Evolutionary conservation across 2,329 filamentous ascomycete genomes (phyloP), one percentile per base, ranked within the genome.

Genomic region (Phoma herbarum): DNA sequence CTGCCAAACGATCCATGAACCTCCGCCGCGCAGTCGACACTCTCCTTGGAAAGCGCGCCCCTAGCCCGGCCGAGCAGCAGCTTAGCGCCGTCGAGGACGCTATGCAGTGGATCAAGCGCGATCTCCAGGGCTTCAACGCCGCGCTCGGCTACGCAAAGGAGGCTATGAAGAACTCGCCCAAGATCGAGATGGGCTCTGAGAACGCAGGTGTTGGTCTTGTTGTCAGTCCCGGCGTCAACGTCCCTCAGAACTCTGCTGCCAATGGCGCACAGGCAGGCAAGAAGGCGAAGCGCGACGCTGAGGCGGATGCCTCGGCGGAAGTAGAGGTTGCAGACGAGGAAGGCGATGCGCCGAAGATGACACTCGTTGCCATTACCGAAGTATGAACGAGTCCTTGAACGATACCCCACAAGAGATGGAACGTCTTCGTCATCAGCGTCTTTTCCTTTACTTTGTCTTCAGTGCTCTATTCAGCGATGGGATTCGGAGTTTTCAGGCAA

Each of bases 181-280:
- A 82, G 74, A 69, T 84, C 43, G 76, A 84, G 70, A 75, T 84
- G 41, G 82, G 82, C 55, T 82, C 81, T 25, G 77, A 78, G 57
- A 76, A 75, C 55, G 77, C 80, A 18, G 81, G 81, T 62, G 70
- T 78, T 43, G 74, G 74, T 63, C 73, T 78, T 26, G 60, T 74
- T 25, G 67, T 77, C 61, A 77, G 75, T 66, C 68, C 75, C 37
- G 76, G 76, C 67, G 62, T 76, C 65, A 76, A 77, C 52, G 75
- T 78, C 35, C 73, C 75, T 28, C 64, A 68, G 43, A 67, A 69
- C 60, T 76, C 73, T n/a, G 75, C 76, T n/a, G 73, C 76, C 28
- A 75, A 74, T 50, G 76, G 76, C 22, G 52, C 59, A n/a, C 35
- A 57, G 4, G 59, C 64, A 10, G 63, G 31, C 7, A 46, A 59